Evolutionary conservation across 805 yeast species (phyloP).

Genomic region (Saccharomycopsis selenospora): DNA sequence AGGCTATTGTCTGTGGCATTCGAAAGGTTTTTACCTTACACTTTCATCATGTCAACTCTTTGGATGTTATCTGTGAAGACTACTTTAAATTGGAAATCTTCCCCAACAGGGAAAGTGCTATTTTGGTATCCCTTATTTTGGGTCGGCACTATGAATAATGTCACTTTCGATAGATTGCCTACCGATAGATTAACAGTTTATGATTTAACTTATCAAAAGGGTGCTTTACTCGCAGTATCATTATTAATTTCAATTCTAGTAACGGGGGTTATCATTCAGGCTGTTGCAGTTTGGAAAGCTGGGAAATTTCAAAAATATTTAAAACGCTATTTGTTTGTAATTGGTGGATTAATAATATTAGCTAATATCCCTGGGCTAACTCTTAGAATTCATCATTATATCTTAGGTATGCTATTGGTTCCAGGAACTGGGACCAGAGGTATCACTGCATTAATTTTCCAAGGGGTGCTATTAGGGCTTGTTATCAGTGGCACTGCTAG

Average conservation of each 20-base stretch:
- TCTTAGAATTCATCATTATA: conserved; percentile 74
- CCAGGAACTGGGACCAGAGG: conserved; percentile 84
- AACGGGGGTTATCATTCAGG: conserved; percentile 60
- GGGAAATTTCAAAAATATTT: conserved; percentile 60
- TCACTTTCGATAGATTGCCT: conserved; percentile 83
- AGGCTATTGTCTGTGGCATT: conserved; percentile 60
- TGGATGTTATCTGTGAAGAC: conserved; percentile 35
- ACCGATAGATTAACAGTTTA: conserved; percentile 71
- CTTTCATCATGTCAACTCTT: conserved; percentile 61
- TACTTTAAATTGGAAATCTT: conserved; percentile 32
- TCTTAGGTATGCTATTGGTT: conserved; percentile 65
- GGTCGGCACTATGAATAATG: conserved; percentile 78
- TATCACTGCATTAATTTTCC: conserved; percentile 61
- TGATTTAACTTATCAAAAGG: conserved; percentile 71
- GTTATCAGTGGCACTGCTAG: conserved; percentile 77
- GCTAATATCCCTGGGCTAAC: conserved; percentile 54
- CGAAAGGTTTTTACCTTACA: conserved; percentile 66
- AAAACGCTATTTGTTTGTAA: conserved; percentile 41
- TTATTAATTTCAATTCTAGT: conserved; percentile 33
- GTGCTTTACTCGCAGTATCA: conserved; percentile 60
- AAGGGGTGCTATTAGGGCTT: conserved; percentile 78
- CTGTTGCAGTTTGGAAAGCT: conserved; percentile 70
- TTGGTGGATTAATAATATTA: conserved; percentile 41
- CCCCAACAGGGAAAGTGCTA: conserved; percentile 32
- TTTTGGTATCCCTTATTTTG: conserved; percentile 77